phyloP scores from a whole-genome alignment of 495 filamentous ascomycete species.

The Cenococcum geophilum region DNA sequence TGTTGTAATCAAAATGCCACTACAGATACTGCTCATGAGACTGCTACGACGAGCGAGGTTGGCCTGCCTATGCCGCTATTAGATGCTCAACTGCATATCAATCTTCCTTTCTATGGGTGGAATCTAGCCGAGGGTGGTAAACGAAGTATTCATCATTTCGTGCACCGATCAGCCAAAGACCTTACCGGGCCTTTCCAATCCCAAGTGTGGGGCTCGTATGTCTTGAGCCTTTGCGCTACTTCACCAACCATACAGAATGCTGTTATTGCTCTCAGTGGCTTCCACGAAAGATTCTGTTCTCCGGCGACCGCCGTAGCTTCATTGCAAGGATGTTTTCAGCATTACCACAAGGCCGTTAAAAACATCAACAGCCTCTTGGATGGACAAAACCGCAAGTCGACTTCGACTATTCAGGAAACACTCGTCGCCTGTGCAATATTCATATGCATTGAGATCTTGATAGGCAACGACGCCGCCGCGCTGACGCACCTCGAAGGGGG shows the following conservation, averaged over 20 bases:
- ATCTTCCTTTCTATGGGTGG: not conserved
- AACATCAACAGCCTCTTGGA: not conserved
- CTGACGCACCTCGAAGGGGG: not conserved
- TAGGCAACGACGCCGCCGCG: not conserved
- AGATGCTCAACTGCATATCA: not conserved
- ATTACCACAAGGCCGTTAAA: not conserved
- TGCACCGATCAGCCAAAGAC: constrained; percentile 1
- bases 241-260: not conserved
- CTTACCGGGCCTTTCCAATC: not conserved
- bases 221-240: not conserved
- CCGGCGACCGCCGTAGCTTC: not conserved
- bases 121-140: not conserved
- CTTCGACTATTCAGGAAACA: not conserved
- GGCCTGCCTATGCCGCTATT: not conserved
- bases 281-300: not conserved
- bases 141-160: not conserved
- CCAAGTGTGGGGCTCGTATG: not conserved
- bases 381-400: not conserved
- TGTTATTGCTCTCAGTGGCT: not conserved
- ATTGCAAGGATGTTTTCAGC: not conserved
- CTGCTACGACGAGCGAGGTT: not conserved
- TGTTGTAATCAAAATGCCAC: not conserved
- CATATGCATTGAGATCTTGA: constrained; percentile 1
- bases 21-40: not conserved
- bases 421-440: not conserved